Evolutionary conservation across 352 stramenopile genomes (phyloP), one percentile per base, ranked within the genome.

Genomic region (Pythium biforme): DNA sequence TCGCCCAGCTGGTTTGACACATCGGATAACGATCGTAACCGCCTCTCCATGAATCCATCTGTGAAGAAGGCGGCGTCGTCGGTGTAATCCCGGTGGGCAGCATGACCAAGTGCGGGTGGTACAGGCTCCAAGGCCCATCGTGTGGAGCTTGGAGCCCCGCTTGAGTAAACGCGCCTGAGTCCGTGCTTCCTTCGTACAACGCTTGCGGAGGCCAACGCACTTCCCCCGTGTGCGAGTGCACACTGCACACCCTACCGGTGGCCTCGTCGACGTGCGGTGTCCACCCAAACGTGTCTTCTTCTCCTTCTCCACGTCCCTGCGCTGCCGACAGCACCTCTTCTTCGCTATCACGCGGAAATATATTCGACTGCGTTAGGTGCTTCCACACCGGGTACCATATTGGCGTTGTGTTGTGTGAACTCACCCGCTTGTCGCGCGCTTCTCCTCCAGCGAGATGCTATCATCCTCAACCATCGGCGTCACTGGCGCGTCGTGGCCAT

Each of bases 221-320:
- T 77, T 92, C 83, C 0, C 83, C 83, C 23, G 83, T 92, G 63
- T 88, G 81, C 55, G 64, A 83, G 57, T 92, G 83, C 49, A 89
- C 46, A 29, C 81, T 86, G 63, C 77, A 92, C 25, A 73, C 54
- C 29, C 83, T 56, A 23, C 86, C 84, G 46, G 57, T 76, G 48
- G 67, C 69, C 47, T 53, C 55, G 51, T 92, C 83, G 55, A 84
- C 72, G 41, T 74, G 72, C 46, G 72, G 64, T 39, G 75, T 60
- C 83, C 83, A 92, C 17, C 83, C 83, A 56, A 92, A 92, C 23
- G 37, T 19, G 0, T 46, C 39, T 20, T 69, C 54, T 0, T 51
- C 19, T 17, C 14, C 23, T 31, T 31, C 22, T 4, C 25, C 25
- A 25, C 19, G 7, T 37, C 39, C 12, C 11, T 2, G 6, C 37